Base-by-base conservation (phyloP, 2,329 filamentous ascomycete species). In the Exophiala aquamarina region DNA sequence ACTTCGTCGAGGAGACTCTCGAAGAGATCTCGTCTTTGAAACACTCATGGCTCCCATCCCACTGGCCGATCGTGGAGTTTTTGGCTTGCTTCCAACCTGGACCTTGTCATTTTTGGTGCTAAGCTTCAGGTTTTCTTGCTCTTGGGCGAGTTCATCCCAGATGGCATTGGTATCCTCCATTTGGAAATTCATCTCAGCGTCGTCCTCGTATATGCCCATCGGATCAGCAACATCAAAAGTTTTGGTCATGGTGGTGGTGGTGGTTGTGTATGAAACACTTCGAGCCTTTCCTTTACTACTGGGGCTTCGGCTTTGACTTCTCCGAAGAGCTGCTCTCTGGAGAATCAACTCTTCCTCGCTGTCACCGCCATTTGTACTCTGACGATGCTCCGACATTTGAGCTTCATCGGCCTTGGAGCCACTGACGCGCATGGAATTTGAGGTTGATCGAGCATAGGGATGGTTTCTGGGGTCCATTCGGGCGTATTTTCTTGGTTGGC, bases 401-500 rank as follows among this genome's bases (percentile, higher is more conserved):
- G 49, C 48, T 18, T 48, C 66, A 49, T 83, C 77, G 32, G 51
- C 48, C 26, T 42, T 49, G 39, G 21, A 35, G 11, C 44, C 44
- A 37, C 41, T 58, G 41, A 47, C 38, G 8, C 49, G 50, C 21
- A 79, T 57, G 65, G 56, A 59, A 4, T 66, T 69, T 5, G 75
- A 78, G 5, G 75, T 67, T 18, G 76, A 78, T 47, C 84, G 78
- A 41, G 82, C 71, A 67, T 91, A 87, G 9, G 86, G 82, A 65
- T 91, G 81, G 58, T 89, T 86, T 19, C 86, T 82, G 32, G 78
- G 79, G 60, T 91, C 89, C 50, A 83, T 79, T 47, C 89, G 83
- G 56, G 84, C 85, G 13, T 86, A 87, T 76, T 98, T 97, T 53
- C 93, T 83, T 20, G 93, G 93, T 66, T 98, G 93, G 2, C 93